Percentiles rank a stretch among this genome's conserved stretches.
These are phyloP conservation scores for Phytopythium kandeliae DNA, from an alignment of 352 stramenopile genomes.

Conservation along the genomic window DNA sequence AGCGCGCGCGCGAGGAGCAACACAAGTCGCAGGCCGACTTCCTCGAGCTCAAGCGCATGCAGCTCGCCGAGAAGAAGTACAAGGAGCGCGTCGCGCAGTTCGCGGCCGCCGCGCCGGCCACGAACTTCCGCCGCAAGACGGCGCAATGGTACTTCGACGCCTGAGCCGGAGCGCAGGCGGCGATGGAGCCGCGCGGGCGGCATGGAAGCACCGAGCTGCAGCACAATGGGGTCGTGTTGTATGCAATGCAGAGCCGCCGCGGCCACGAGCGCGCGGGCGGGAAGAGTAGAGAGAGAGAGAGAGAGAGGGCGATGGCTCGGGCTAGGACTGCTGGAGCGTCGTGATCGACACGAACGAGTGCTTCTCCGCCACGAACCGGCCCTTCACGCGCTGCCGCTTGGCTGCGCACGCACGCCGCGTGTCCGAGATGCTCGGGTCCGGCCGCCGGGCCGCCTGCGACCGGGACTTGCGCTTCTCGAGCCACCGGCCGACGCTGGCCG, in stretches of 20 bases:
- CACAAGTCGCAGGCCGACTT: slow-evolving; percentile 62
- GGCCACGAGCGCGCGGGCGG: not conserved
- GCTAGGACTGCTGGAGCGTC: slow-evolving; percentile 29
- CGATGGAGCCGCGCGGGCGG: too few relatives aligned
- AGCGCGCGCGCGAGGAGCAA: slow-evolving; percentile 40
- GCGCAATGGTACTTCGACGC: slow-evolving; percentile 83
- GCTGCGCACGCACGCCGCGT: slow-evolving; percentile 47
- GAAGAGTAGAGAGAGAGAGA: too few relatives aligned
- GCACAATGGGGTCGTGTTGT: slow-evolving; percentile 8
- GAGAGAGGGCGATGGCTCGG: not conserved
- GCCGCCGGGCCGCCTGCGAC: slow-evolving; percentile 10
- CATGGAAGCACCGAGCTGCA: too few relatives aligned
- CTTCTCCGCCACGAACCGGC: slow-evolving; percentile 51
- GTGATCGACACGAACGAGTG: slow-evolving; percentile 59
- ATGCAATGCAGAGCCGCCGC: slow-evolving; percentile 5
- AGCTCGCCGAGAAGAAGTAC: slow-evolving; percentile 67
- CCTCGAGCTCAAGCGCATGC: slow-evolving; percentile 75
- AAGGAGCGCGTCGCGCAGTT: slow-evolving; percentile 64
- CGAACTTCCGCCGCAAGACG: slow-evolving; percentile 68
- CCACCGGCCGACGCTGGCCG: slow-evolving; percentile 22
- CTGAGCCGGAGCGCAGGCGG: slow-evolving; percentile 11
- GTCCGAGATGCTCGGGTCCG: slow-evolving; percentile 33
- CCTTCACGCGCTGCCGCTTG: slow-evolving; percentile 62
- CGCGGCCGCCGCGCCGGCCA: slow-evolving; percentile 28
- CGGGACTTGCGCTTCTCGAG: slow-evolving; percentile 38